A percentile compares a stretch with the other conserved stretches of the same genome.
Evolutionary conservation across 1,139 yeast species (phyloP).

Genomic region (Blastobotrys persicus): DNA sequence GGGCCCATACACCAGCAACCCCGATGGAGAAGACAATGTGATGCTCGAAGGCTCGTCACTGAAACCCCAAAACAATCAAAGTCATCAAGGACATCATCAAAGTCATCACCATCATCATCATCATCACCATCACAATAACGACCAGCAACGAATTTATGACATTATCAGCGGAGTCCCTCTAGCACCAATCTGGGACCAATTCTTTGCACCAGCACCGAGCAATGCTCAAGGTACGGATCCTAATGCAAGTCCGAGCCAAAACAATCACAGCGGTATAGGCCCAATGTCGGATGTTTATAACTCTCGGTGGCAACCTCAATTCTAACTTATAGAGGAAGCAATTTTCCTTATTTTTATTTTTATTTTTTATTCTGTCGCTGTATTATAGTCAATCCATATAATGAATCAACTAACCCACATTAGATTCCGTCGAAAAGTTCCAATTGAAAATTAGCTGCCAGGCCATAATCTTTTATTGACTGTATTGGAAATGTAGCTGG

Average conservation of each 20-base stretch:
- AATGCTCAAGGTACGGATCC: background rate
- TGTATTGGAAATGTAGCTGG: too few species aligned
- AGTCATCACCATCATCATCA: slow-evolving; percentile 12
- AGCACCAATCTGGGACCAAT: slow-evolving; percentile 77
- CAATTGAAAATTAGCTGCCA: too few species aligned
- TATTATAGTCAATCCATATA: background rate
- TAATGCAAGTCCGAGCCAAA: background rate
- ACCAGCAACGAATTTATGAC: slow-evolving; percentile 57
- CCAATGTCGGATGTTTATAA: slow-evolving; percentile 10
- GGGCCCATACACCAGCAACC: slow-evolving; percentile 10
- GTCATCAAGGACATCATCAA: slow-evolving; percentile 8
- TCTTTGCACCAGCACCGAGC: slow-evolving; percentile 39
- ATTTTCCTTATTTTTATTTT: background rate
- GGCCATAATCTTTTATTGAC: too few species aligned
- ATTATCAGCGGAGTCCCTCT: slow-evolving; percentile 64
- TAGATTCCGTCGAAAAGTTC: too few species aligned
- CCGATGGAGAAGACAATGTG: slow-evolving; percentile 13
- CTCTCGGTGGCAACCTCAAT: slow-evolving; percentile 10
- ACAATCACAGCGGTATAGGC: background rate
- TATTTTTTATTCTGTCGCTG: background rate
- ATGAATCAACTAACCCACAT: background rate
- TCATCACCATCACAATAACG: slow-evolving; percentile 31
- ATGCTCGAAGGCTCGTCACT: slow-evolving; percentile 12
- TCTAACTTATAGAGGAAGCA: slow-evolving; percentile 1
- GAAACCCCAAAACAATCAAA: slow-evolving; percentile 9